Evolutionary conservation across 129 eudicot genomes (phyloP), one percentile per base, ranked within the genome.

Genomic region (Chrysanthemum seticuspe): DNA sequence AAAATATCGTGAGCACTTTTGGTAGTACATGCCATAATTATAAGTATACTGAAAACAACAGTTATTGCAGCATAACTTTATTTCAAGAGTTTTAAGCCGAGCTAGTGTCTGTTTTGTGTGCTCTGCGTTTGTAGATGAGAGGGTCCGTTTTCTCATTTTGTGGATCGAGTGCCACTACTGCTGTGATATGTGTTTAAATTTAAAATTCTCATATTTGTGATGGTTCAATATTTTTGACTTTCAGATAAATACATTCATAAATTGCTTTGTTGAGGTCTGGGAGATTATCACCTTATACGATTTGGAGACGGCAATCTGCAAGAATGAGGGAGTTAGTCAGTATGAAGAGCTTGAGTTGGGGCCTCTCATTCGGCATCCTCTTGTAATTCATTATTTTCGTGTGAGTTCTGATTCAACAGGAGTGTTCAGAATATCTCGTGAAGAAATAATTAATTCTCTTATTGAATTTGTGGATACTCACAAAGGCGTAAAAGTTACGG

Each of bases 301-400:
- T 77, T 74, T 90, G 84, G 89, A 87, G 80, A 58, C 66, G 16
- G 94, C 91, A 75, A 80, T 90, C 11, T 90, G 97, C 80, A 81
- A 87, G 72, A 90, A 74, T 29, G 97, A 90, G 78, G 91, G 97
- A 9, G 81, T 90, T 72, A 76, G 76, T 63, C 61, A 23, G 47
- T 90, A 87, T 75, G 94, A 85, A 67, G 94, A 87, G 78, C 91
- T 90, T 67, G 97, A 87, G 63, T 65, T 87, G 86, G 97, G 97
- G 21, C 97, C 94, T 66, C 79, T 90, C 74, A 23, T 85, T 31
- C 72, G 83, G 16, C 97, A 90, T 54, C 97, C 97, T 44, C 94
- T 90, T 48, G 83, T 76, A 60, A 62, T 62, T 71, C 97, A 85
- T 80, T 90, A 90, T 75, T 90, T 90, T 87, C 74, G 76, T 45